A percentile compares a stretch with the other conserved stretches of the same genome.
phyloP scores from a whole-genome alignment of 2,329 filamentous ascomycete species.

The Teratosphaeria gauchensis region DNA sequence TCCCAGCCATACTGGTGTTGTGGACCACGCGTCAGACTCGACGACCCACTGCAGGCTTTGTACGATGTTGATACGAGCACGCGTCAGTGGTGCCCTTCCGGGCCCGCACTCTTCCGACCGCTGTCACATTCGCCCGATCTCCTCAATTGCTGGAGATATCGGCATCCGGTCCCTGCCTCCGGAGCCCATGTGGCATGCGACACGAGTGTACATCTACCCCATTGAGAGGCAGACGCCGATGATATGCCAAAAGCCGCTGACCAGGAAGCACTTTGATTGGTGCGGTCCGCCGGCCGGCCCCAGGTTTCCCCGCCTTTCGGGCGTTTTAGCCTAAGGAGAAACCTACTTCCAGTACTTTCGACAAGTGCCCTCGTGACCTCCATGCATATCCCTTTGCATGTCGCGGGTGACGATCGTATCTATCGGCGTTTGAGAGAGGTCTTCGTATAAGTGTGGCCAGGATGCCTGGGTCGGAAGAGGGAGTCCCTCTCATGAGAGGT shows the following conservation, averaged over 20 bases:
- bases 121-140: not conserved
- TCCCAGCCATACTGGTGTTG: too few species aligned
- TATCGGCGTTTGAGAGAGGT: not conserved
- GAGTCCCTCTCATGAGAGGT: conserved; percentile 2
- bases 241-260: not conserved
- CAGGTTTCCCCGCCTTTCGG: not conserved
- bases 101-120: not conserved
- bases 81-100: not conserved
- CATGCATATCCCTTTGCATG: not conserved
- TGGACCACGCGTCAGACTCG: too few species aligned
- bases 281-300: not conserved
- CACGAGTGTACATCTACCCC: not conserved
- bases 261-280: not conserved
- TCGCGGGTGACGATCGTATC: not conserved
- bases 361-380: not conserved
- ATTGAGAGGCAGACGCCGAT: not conserved
- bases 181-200: not conserved
- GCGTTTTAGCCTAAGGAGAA: not conserved
- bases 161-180: not conserved
- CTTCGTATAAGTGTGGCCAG: not conserved
- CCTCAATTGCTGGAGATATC: not conserved
- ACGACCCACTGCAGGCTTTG: too few species aligned
- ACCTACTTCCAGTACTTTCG: not conserved
- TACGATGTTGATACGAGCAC: not conserved
- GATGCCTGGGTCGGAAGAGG: not conserved